Conservation (phyloP, 768 basidiomycete genomes). For the Neoboletus brunneissimus region DNA sequence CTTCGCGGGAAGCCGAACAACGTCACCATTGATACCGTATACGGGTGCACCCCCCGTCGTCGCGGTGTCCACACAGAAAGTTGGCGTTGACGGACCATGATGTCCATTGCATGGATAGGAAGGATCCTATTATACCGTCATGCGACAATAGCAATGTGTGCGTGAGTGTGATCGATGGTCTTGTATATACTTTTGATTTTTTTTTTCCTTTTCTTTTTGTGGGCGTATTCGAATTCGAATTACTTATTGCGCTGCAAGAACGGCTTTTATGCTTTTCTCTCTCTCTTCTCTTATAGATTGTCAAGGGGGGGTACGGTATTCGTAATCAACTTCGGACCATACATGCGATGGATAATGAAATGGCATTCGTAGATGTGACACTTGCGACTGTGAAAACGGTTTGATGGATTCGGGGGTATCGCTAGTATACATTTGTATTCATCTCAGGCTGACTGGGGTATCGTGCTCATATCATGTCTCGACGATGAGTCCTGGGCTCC, state of each 20-base stretch:
- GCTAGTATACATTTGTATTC: background rate
- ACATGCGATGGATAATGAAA: slow-evolving; percentile 7
- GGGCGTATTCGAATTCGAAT: background rate
- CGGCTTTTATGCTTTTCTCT: slow-evolving; percentile 1
- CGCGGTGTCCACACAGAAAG: slow-evolving; percentile 14
- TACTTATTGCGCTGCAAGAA: background rate
- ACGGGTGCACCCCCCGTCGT: slow-evolving; percentile 3
- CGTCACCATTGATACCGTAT: slow-evolving; percentile 27
- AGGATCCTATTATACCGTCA: background rate
- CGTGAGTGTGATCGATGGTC: too few relatives aligned
- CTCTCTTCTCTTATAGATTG: slow-evolving; percentile 2
- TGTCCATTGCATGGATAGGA: too few relatives aligned
- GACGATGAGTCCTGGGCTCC: too few relatives aligned
- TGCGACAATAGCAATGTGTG: background rate
- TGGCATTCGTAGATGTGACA: background rate
- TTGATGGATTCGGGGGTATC: background rate
- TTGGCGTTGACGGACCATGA: slow-evolving; percentile 22
- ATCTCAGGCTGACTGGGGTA: too few relatives aligned
- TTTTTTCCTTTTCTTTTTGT: background rate
- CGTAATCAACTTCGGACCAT: background rate
- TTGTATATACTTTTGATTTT: background rate
- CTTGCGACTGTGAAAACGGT: background rate
- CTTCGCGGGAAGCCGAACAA: slow-evolving; percentile 17
- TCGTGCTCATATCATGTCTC: too few relatives aligned
- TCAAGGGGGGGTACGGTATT: background rate